Evolutionary conservation across 208 protist genomes (phyloP).

Genomic region (Trypanosoma scelopori): DNA sequence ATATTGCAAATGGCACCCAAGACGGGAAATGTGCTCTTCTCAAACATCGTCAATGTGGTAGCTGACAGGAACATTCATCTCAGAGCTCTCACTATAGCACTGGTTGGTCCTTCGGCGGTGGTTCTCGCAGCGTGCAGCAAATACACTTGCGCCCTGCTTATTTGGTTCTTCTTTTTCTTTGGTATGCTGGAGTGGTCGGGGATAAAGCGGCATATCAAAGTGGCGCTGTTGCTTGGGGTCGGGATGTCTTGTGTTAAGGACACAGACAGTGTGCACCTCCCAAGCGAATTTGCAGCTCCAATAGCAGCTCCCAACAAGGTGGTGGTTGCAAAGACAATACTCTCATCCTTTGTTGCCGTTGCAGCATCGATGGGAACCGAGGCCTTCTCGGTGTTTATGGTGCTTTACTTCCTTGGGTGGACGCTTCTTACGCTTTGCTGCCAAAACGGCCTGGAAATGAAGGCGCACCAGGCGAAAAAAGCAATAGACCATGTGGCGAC

Average conservation of each 20-base stretch:
- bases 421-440: slow-evolving; percentile 57
- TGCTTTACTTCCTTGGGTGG: slow-evolving; percentile 61
- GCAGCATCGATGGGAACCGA: slow-evolving; percentile 42
- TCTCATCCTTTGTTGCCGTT: slow-evolving; percentile 47
- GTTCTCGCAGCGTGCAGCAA: slow-evolving; percentile 40
- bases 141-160: slow-evolving; percentile 37
- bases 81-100: slow-evolving; percentile 60
- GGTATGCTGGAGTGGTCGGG: slow-evolving; percentile 72
- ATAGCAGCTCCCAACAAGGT: slow-evolving; percentile 45
- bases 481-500: not conserved
- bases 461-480: slow-evolving; percentile 12
- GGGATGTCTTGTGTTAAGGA: not conserved
- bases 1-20: too few relatives aligned
- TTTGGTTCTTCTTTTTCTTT: slow-evolving; percentile 50
- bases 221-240: slow-evolving; percentile 44
- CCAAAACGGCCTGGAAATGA: slow-evolving; percentile 46
- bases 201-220: slow-evolving; percentile 87
- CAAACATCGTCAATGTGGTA: slow-evolving; percentile 21
- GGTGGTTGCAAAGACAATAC: slow-evolving; percentile 47
- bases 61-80: slow-evolving; percentile 46
- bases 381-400: slow-evolving; percentile 38
- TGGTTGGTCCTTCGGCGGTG: slow-evolving; percentile 52
- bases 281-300: slow-evolving; percentile 60
- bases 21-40: slow-evolving; percentile 1
- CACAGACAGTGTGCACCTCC: not conserved